Conservation (phyloP, 1,284 basidiomycete species). For the Moesziomyces aphidis region DNA sequence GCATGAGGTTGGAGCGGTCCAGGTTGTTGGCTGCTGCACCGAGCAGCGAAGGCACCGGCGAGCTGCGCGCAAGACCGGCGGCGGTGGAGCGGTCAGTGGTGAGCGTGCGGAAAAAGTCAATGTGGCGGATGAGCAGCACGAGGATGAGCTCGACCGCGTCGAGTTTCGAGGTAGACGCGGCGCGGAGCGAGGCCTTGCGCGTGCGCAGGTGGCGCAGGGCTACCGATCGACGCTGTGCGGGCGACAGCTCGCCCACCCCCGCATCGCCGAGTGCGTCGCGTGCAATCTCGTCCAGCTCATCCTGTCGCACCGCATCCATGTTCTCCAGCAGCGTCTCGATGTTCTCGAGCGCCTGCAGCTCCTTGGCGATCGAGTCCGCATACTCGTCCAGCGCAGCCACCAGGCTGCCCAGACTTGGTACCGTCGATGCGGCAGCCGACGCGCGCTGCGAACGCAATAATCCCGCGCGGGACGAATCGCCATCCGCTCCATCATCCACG, state of each 20-base stretch:
- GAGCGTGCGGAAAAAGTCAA: slow-evolving; percentile 72
- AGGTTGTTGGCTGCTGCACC: slow-evolving; percentile 11
- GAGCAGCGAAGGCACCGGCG: slow-evolving; percentile 9
- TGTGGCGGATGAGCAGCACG: slow-evolving; percentile 85
- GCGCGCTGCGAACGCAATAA: slow-evolving; percentile 38
- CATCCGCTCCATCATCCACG: slow-evolving; percentile 18
- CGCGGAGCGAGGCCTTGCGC: slow-evolving; percentile 70
- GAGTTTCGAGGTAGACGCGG: slow-evolving; percentile 72
- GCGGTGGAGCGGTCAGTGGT: slow-evolving; percentile 12
- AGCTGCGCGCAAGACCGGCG: not conserved
- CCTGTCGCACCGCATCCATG: slow-evolving; percentile 77
- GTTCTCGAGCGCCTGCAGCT: slow-evolving; percentile 77
- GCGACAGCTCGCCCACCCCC: slow-evolving; percentile 32
- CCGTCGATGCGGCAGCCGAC: slow-evolving; percentile 54
- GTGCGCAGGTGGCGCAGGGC: slow-evolving; percentile 75
- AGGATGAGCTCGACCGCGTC: slow-evolving; percentile 85
- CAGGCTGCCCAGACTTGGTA: slow-evolving; percentile 81
- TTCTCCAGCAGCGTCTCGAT: slow-evolving; percentile 78
- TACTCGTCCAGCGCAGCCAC: slow-evolving; percentile 76
- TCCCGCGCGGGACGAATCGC: slow-evolving; percentile 31
- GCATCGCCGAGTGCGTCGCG: slow-evolving; percentile 44
- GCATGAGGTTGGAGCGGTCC: slow-evolving; percentile 30
- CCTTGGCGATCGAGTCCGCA: slow-evolving; percentile 74
- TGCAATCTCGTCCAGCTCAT: slow-evolving; percentile 75
- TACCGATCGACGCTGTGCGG: slow-evolving; percentile 67